Evolutionary conservation across 2,329 filamentous ascomycete species (phyloP), one percentile per base, ranked within the genome.

Genomic region (Microsporum ferrugineum): DNA sequence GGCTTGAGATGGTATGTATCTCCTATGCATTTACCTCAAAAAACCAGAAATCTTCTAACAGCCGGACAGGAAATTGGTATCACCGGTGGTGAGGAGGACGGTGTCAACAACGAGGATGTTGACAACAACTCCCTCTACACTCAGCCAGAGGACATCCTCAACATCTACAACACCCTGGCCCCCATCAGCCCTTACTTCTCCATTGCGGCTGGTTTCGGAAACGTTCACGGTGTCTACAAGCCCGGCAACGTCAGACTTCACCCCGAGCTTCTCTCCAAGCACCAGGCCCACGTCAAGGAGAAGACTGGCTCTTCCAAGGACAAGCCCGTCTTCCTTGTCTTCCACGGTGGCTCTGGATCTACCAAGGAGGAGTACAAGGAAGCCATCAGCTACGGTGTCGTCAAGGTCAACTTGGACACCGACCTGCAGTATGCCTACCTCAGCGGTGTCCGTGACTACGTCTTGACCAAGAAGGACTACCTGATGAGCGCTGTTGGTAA

Each of bases 341-440:
- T 99, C 88, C 94, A 99, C 84, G 94, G 94, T 72, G 94, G 94
- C 71, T 95, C 89, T 66, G 94, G 94, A 68, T 95, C 89, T 67
- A 82, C 83, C 75, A 95, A 96, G 82, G 78, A 89, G 69, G 94
- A 99, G 80, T 99, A 88, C 84, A 82, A 81, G 66, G 85, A 90
- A 70, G 92, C 91, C 73, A 96, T 96, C 77, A 79, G 80, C 74
- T 88, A 92, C 78, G 94, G 94, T 82, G 92, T 99, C 69, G 88
- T 96, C 81, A 99, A 99, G 87, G 94, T 99, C 79, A 99, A 99
- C 82, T 82, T 99, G 71, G 94, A 99, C 79, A 99, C 94, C 58
- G 94, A 99, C 75, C 84, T 97, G 79, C 92, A 97, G 82, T 95
- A 86, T 77, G 91, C 92, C 63, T 99, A 97, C 84, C 83, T 94